phyloP scores from a whole-genome alignment of 257 asterid species.

The Lycium barbarum region DNA sequence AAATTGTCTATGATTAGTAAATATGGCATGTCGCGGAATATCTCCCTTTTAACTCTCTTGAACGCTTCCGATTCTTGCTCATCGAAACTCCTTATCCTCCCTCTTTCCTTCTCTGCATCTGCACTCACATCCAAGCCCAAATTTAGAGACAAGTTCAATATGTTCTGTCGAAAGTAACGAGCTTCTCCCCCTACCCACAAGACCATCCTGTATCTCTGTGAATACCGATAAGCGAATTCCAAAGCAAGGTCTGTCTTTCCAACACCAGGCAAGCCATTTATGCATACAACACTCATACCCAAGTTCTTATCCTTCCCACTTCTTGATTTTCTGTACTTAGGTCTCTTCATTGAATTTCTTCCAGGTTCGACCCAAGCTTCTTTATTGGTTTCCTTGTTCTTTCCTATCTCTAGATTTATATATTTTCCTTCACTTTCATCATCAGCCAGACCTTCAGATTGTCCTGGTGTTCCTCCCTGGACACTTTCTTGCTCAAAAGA shows the following conservation, averaged over 20 bases:
- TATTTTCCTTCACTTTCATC: conserved; percentile 61
- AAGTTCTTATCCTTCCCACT: conserved; percentile 62
- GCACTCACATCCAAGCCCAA: conserved; percentile 86
- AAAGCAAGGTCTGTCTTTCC: conserved; percentile 87
- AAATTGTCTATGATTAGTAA: conserved; percentile 75
- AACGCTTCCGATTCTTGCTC: conserved; percentile 88
- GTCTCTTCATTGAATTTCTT: conserved; percentile 58
- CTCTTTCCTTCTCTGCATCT: conserved; percentile 85
- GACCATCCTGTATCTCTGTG: conserved; percentile 87
- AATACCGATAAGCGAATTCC: conserved; percentile 73
- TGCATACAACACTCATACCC: conserved; percentile 65
- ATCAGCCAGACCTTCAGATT: conserved; percentile 62
- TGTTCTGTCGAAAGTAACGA: conserved; percentile 71
- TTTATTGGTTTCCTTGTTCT: conserved; percentile 59
- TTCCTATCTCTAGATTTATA: conserved; percentile 67
- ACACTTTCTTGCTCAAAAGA: conserved; percentile 53
- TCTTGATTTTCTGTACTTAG: conserved; percentile 58
- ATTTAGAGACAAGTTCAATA: conserved; percentile 59
- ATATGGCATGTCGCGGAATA: conserved; percentile 90
- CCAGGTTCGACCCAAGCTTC: conserved; percentile 80
- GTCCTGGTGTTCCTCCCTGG: conserved; percentile 50
- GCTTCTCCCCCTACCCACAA: conserved; percentile 92
- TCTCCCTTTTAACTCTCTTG: conserved; percentile 77
- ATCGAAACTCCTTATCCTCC: conserved; percentile 76
- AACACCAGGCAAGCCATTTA: conserved; percentile 70